A percentile compares a stretch with the other conserved stretches of the same genome.
These are phyloP conservation scores for Solanum pennellii DNA, from an alignment of 257 asterid species.

Conservation along the genomic window DNA sequence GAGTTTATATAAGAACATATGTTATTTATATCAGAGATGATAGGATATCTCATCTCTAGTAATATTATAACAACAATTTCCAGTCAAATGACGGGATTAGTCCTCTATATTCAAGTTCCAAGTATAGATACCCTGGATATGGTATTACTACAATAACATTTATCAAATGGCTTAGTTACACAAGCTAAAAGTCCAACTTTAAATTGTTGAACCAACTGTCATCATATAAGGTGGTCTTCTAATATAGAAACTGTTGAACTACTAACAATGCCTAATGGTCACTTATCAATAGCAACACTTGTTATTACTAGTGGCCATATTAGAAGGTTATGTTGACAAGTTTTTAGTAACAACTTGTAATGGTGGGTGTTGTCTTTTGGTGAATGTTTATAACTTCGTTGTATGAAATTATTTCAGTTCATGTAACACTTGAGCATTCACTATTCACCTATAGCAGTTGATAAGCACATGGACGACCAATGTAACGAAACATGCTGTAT, in stretches of 20 bases:
- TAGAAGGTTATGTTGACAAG: neutral
- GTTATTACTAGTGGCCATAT: neutral
- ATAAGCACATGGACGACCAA: neutral
- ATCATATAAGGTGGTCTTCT: neutral
- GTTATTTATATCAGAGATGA: neutral
- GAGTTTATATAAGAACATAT: neutral
- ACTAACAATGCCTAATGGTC: neutral
- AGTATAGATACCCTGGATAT: neutral
- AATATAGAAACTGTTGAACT: neutral
- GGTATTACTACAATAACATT: no score
- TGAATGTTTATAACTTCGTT: neutral
- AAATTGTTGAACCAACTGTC: neutral
- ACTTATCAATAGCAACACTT: neutral
- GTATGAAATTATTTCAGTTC: neutral
- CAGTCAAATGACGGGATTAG: neutral
- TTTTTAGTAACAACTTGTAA: neutral
- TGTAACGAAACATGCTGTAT: neutral
- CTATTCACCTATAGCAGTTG: neutral
- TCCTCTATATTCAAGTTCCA: neutral
- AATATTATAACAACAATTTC: neutral
- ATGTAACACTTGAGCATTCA: neutral
- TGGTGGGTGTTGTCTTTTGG: neutral
- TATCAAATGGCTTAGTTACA: neutral
- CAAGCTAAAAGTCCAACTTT: neutral
- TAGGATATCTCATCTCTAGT: neutral